Percentiles rank a stretch among this genome's conserved stretches.
Evolutionary conservation across 768 basidiomycete genomes (phyloP).

Genomic region (Termitomyces sp.): DNA sequence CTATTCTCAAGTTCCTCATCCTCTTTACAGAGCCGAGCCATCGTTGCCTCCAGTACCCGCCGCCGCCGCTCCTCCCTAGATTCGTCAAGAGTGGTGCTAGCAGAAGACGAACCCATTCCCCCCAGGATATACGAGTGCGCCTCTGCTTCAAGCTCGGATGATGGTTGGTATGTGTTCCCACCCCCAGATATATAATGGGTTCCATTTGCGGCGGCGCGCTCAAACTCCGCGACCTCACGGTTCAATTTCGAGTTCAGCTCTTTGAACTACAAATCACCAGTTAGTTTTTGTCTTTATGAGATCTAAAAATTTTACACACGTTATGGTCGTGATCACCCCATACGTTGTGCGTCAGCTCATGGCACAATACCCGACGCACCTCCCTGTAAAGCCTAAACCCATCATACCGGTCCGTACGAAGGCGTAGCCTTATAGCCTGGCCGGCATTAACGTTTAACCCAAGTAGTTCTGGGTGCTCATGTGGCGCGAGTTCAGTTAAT

Average conservation of each 20-base stretch:
- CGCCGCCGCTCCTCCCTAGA: conserved; percentile 53
- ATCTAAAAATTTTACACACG: conserved; percentile 32
- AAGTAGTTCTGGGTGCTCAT: conserved; percentile 63
- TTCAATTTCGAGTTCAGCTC: conserved; percentile 70
- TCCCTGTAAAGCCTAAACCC: conserved; percentile 66
- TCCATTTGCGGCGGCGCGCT: conserved; percentile 43
- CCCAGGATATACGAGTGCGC: conserved; percentile 46
- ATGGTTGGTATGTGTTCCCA: conserved; percentile 45
- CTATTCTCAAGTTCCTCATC: conserved; percentile 69
- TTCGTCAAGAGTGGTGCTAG: conserved; percentile 22
- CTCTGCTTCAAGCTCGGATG: conserved; percentile 52
- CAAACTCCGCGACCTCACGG: conserved; percentile 65
- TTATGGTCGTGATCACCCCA: conserved; percentile 71
- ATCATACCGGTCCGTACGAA: conserved; percentile 67
- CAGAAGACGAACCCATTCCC: conserved; percentile 23
- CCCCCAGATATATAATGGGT: conserved; percentile 45
- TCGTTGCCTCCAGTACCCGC: conserved; percentile 54
- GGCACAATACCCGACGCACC: conserved; percentile 63
- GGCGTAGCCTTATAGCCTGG: conserved; percentile 57
- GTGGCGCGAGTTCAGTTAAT: conserved; percentile 74
- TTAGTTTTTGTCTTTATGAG: not conserved
- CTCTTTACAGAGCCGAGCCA: conserved; percentile 51
- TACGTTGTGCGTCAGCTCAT: conserved; percentile 73
- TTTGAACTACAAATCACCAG: conserved; percentile 49
- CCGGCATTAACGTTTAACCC: conserved; percentile 66